phyloP scores from a whole-genome alignment of 805 yeast genomes.

The Candida mattraensis region DNA sequence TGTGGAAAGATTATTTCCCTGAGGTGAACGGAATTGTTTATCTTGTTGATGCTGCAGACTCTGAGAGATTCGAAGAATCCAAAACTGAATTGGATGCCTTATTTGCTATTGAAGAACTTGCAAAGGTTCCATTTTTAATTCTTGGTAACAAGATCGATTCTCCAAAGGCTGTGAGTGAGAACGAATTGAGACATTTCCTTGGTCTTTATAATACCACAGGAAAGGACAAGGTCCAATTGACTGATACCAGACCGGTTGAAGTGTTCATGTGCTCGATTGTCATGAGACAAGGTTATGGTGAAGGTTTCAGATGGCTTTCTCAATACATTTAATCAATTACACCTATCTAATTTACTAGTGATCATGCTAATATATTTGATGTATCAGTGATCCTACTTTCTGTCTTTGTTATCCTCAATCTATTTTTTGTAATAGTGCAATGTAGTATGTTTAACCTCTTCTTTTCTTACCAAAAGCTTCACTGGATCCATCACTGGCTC shows the following conservation, averaged over 20 bases:
- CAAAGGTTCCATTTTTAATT: conserved; percentile 85
- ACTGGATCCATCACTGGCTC: conserved; percentile 26
- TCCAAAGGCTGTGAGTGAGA: conserved; percentile 91
- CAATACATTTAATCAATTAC: conserved; percentile 77
- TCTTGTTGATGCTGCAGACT: conserved; percentile 95
- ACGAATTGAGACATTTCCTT: conserved; percentile 86
- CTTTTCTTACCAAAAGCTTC: conserved; percentile 23
- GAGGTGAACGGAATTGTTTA: conserved; percentile 98
- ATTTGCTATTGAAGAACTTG: conserved; percentile 88
- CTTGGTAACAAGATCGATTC: conserved; percentile 97
- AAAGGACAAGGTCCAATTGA: conserved; percentile 68
- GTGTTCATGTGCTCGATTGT: conserved; percentile 97
- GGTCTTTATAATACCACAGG: conserved; percentile 91
- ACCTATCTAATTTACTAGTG: too few relatives aligned
- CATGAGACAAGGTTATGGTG: conserved; percentile 98
- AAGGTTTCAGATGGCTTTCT: conserved; percentile 97
- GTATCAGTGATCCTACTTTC: not conserved
- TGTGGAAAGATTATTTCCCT: conserved; percentile 99
- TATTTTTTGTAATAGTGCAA: too few relatives aligned
- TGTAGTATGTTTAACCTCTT: conserved; percentile 2
- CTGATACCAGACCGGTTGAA: conserved; percentile 86
- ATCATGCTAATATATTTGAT: too few relatives aligned
- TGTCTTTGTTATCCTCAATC: not conserved
- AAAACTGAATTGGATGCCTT: conserved; percentile 92
- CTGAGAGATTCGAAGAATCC: conserved; percentile 92